Percentiles rank a stretch among this genome's conserved stretches.
These are phyloP conservation scores for Isabelozyma gotoi DNA, from an alignment of 805 yeast species.

Conservation along the genomic window DNA sequence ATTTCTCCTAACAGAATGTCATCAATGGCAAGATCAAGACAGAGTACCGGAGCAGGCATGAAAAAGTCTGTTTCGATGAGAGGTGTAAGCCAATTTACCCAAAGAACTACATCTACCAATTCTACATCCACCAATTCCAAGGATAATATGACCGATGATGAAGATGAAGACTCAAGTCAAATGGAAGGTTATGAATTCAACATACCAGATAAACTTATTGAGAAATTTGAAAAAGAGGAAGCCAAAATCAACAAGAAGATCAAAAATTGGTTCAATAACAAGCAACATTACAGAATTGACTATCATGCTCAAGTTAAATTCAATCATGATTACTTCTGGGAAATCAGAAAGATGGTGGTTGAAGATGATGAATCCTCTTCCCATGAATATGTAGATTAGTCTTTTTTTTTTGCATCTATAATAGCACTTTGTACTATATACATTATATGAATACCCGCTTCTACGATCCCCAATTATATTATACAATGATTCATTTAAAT, in stretches of 20 bases:
- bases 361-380: conserved; percentile 22
- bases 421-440: too few species aligned
- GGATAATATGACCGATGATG: conserved; percentile 2
- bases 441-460: not conserved
- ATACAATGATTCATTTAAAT: too few species aligned
- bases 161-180: not conserved
- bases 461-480: not conserved
- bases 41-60: not conserved
- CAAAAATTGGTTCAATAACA: conserved; percentile 36
- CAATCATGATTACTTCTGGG: conserved; percentile 38
- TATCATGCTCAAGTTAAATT: conserved; percentile 9
- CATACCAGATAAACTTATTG: conserved; percentile 24
- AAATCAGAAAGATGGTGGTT: conserved; percentile 42
- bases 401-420: not conserved
- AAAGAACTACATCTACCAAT: conserved; percentile 31
- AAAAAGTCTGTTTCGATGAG: conserved; percentile 8
- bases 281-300: conserved; percentile 21
- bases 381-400: not conserved
- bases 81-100: conserved; percentile 38
- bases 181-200: conserved; percentile 23
- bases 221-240: conserved; percentile 37
- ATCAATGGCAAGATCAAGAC: too few species aligned
- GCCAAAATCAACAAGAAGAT: conserved; percentile 31
- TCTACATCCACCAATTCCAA: conserved; percentile 17
- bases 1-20: not conserved